Evolutionary conservation across 139 green algal genomes (phyloP).

Genomic region (Chlamydomonas asymmetrica): DNA sequence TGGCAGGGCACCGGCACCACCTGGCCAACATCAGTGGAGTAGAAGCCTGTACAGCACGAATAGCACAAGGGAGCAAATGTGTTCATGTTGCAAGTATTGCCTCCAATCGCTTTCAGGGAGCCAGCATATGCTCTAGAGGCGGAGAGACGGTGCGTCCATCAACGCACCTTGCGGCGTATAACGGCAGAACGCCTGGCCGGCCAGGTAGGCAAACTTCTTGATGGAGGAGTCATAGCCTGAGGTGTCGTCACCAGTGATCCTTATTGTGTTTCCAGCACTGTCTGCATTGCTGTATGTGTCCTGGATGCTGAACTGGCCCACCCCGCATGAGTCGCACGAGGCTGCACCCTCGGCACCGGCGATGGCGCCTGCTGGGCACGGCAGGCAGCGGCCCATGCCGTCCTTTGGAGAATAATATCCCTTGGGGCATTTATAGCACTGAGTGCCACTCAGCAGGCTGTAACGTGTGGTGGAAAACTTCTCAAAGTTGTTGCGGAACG

Average conservation of each 20-base stretch:
- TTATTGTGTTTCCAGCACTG: not conserved
- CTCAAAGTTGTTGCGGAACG: slow-evolving; percentile 25
- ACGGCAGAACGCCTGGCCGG: not conserved
- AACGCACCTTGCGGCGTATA: not conserved
- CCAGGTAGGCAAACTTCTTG: too few species aligned
- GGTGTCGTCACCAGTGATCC: not conserved
- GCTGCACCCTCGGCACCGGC: not conserved
- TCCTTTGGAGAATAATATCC: not conserved
- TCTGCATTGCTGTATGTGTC: not conserved
- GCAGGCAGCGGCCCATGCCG: slow-evolving; percentile 7
- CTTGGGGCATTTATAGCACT: slow-evolving; percentile 23
- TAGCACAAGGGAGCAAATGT: slow-evolving; percentile 5
- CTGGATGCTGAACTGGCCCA: slow-evolving; percentile 9
- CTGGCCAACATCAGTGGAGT: not conserved
- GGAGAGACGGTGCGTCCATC: not conserved
- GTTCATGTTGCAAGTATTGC: not conserved
- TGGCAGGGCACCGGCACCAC: not conserved
- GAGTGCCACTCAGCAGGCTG: not conserved
- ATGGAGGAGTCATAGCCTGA: too few species aligned
- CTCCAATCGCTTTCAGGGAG: not conserved
- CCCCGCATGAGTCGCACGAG: not conserved
- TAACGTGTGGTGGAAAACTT: not conserved
- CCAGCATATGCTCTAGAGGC: not conserved
- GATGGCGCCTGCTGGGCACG: slow-evolving; percentile 16
- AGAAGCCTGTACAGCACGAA: slow-evolving; percentile 18